These are phyloP conservation scores for Alternaria arbusti DNA, from an alignment of 2,329 filamentous ascomycete species.

Conservation along the genomic window DNA sequence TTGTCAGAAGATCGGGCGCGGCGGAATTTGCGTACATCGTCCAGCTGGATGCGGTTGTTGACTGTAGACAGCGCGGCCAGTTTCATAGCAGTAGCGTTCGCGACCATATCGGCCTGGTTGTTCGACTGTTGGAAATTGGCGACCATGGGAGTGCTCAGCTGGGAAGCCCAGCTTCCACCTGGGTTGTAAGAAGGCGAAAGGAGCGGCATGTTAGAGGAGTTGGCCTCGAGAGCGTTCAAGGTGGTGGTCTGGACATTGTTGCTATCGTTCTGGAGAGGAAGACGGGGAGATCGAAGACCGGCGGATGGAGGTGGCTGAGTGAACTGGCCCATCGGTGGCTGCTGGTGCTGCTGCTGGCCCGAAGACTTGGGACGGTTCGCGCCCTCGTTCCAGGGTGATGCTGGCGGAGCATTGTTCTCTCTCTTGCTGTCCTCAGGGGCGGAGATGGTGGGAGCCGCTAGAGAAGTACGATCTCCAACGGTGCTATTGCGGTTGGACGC, in stretches of 20 bases:
- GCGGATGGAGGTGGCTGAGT: slow-evolving; percentile 76
- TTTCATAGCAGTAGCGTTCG: slow-evolving; percentile 99
- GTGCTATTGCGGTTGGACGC: slow-evolving; percentile 92
- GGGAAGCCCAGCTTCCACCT: slow-evolving; percentile 96
- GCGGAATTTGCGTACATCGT: slow-evolving; percentile 96
- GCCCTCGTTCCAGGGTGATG: slow-evolving; percentile 79
- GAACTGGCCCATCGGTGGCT: slow-evolving; percentile 88
- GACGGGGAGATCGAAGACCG: slow-evolving; percentile 80
- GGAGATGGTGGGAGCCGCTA: slow-evolving; percentile 77
- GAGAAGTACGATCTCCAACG: slow-evolving; percentile 75
- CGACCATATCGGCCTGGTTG: slow-evolving; percentile 94
- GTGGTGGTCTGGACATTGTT: slow-evolving; percentile 83
- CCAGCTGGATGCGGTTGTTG: slow-evolving; percentile 95
- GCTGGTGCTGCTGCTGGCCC: slow-evolving; percentile 63
- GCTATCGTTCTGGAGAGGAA: slow-evolving; percentile 68
- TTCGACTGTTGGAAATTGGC: slow-evolving; percentile 73
- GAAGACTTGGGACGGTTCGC: slow-evolving; percentile 76
- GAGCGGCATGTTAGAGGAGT: slow-evolving; percentile 74
- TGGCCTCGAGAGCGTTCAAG: slow-evolving; percentile 73
- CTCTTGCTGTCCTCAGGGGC: slow-evolving; percentile 69
- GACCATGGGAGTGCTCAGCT: slow-evolving; percentile 97
- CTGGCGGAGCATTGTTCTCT: slow-evolving; percentile 65
- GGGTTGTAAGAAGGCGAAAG: slow-evolving; percentile 79
- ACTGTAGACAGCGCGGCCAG: slow-evolving; percentile 95
- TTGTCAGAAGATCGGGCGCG: slow-evolving; percentile 88